Conservation (phyloP, 306 rosid genomes). For the Purshia tridentata region DNA sequence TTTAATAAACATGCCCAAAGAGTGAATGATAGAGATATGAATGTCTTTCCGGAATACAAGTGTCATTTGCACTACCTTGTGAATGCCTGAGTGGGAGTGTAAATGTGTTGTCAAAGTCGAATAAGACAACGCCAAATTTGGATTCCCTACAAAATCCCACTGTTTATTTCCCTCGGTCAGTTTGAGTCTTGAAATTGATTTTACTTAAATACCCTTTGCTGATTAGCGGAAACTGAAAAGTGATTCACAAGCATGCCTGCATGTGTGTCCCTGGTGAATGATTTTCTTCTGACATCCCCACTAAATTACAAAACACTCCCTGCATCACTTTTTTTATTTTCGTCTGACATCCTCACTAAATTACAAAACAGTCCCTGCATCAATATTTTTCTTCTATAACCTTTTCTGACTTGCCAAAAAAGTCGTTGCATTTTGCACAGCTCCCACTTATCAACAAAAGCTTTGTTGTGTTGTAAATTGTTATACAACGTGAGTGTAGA, state of each 20-base stretch:
- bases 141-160: no score
- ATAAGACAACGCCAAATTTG: no score
- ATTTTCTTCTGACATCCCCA: slow-evolving; percentile 3
- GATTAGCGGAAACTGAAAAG: slow-evolving; percentile 18
- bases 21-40: no score
- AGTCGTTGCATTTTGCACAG: background rate
- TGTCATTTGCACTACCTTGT: no score
- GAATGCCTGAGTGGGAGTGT: no score
- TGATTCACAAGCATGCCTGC: slow-evolving; percentile 14
- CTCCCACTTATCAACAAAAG: no score
- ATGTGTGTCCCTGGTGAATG: background rate
- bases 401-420: background rate
- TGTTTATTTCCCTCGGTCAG: background rate
- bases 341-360: slow-evolving; percentile 9
- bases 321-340: background rate
- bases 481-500: no score
- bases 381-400: no score
- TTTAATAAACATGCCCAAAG: no score
- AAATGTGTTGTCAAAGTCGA: no score
- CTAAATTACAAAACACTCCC: slow-evolving; percentile 8
- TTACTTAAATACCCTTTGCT: background rate
- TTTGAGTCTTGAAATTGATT: background rate
- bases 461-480: no score
- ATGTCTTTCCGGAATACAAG: no score
- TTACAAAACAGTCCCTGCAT: background rate